Conservation (phyloP, 192 early-diverging fungal species). For the Backusella morwellensis region DNA sequence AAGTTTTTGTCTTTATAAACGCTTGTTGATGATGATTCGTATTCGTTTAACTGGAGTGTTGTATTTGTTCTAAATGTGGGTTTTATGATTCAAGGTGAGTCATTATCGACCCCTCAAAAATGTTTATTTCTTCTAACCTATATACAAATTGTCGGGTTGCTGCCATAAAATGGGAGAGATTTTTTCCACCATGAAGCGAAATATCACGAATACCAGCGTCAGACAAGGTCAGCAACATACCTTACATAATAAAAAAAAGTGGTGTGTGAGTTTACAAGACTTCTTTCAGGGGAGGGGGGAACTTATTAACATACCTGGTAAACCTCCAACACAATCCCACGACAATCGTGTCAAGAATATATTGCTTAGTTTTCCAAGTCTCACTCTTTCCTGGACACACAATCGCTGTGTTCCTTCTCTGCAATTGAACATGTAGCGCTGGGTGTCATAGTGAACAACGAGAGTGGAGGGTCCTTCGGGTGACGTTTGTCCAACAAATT, state of each 20-base stretch:
- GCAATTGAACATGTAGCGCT: constrained; percentile 92
- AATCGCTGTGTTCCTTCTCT: constrained; percentile 89
- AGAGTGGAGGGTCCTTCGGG: constrained; percentile 61
- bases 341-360: constrained; percentile 81
- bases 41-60: constrained; percentile 11
- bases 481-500: constrained; percentile 47
- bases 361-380: constrained; percentile 68
- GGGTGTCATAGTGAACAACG: constrained; percentile 69
- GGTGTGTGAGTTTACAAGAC: not conserved
- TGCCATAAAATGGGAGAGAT: constrained; percentile 77
- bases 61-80: constrained; percentile 17
- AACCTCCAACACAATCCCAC: constrained; percentile 87
- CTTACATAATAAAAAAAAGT: constrained; percentile 30
- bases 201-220: constrained; percentile 67
- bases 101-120: no score
- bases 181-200: constrained; percentile 70
- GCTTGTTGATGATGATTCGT: not conserved
- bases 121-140: constrained; percentile 35
- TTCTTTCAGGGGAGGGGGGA: not conserved
- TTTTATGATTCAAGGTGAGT: no score
- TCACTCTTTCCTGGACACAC: constrained; percentile 72
- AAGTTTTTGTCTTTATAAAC: not conserved
- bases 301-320: constrained; percentile 60
- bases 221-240: constrained; percentile 89
- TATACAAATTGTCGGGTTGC: constrained; percentile 78